Evolutionary conservation across 371 early-diverging fungal species (phyloP).

Genomic region (Dichotomocladium elegans): DNA sequence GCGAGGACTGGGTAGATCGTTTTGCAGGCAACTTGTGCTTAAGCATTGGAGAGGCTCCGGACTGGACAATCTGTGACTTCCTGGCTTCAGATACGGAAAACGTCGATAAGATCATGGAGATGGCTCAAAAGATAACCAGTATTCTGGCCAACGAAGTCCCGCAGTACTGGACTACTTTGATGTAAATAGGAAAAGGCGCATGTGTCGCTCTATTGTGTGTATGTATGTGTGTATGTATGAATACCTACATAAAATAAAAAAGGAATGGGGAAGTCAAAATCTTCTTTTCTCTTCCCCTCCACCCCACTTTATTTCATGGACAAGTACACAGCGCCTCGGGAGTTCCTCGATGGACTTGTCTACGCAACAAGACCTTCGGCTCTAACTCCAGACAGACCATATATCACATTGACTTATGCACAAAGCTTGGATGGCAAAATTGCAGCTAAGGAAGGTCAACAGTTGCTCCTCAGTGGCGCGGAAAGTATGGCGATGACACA

Average conservation of each 20-base stretch:
- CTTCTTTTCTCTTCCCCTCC: too few relatives aligned
- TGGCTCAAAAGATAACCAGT: slow-evolving; percentile 20
- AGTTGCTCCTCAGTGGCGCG: slow-evolving; percentile 63
- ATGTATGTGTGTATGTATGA: too few relatives aligned
- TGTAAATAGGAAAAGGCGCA: too few relatives aligned
- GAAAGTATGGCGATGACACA: slow-evolving; percentile 82
- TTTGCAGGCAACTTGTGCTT: slow-evolving; percentile 34
- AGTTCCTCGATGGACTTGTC: not conserved
- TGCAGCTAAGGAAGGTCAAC: slow-evolving; percentile 55
- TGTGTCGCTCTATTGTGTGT: too few relatives aligned
- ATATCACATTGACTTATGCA: slow-evolving; percentile 81
- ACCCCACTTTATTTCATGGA: too few relatives aligned
- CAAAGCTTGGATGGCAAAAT: slow-evolving; percentile 91
- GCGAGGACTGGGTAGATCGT: slow-evolving; percentile 32
- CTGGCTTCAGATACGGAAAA: slow-evolving; percentile 22
- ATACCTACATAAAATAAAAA: too few relatives aligned
- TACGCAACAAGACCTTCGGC: not conserved
- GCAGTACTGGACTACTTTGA: slow-evolving; percentile 19
- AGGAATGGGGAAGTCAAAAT: too few relatives aligned
- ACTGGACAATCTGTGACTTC: slow-evolving; percentile 33
- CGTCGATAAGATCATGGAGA: slow-evolving; percentile 12
- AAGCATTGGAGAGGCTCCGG: slow-evolving; percentile 38
- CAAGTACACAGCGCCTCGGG: not conserved
- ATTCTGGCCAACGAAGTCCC: slow-evolving; percentile 23
- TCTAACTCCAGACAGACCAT: not conserved